Conservation (phyloP, 2,329 filamentous ascomycete species). For the Chrysoporthe austroafricana region DNA sequence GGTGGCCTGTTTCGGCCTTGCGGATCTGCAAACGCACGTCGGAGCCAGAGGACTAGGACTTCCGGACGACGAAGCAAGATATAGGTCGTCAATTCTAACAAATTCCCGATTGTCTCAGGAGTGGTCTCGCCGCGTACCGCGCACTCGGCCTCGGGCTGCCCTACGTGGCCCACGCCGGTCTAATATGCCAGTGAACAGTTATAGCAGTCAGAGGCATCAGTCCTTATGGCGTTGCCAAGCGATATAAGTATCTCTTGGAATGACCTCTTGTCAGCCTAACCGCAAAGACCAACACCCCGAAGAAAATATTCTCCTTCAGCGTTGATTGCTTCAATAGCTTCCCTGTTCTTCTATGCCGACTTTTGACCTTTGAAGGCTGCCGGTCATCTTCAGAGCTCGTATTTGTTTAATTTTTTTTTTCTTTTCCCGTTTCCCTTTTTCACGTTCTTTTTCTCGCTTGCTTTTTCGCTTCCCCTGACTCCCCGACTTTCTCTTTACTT, state of each 20-base stretch:
- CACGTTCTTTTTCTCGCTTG: not conserved
- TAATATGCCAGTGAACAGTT: not conserved
- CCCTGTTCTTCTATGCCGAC: not conserved
- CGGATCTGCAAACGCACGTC: not conserved
- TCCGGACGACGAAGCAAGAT: not conserved
- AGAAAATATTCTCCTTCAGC: not conserved
- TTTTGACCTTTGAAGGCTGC: not conserved
- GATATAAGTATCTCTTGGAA: not conserved
- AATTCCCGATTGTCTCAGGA: not conserved
- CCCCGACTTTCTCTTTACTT: not conserved
- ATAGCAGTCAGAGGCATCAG: not conserved
- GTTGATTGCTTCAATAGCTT: slow-evolving; percentile 9
- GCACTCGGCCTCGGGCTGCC: not conserved
- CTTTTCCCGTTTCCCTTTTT: not conserved
- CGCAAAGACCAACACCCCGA: not conserved
- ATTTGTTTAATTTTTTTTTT: not conserved
- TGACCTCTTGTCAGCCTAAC: not conserved
- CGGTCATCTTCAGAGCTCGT: slow-evolving; percentile 6
- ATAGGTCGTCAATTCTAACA: not conserved
- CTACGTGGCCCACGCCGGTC: not conserved
- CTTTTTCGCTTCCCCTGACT: not conserved
- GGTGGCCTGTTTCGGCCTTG: slow-evolving; percentile 4
- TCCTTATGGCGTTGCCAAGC: not conserved
- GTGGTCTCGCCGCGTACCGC: not conserved
- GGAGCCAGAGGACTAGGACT: not conserved